Conservation (phyloP, 345 rosid genomes). For the Pistacia atlantica region DNA sequence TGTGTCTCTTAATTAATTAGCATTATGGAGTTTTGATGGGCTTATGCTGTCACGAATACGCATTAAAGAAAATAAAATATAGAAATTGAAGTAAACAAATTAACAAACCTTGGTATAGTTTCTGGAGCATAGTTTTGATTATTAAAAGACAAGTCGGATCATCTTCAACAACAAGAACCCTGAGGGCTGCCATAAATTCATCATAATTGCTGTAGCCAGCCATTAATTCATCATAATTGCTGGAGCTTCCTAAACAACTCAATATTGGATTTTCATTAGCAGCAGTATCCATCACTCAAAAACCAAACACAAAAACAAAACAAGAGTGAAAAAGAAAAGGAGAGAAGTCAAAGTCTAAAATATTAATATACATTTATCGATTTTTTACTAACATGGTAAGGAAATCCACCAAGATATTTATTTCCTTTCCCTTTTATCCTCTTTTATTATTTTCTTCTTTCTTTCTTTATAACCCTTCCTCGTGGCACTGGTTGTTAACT, state of each 20-base stretch:
- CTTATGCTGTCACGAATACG: no score
- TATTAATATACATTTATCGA: not conserved
- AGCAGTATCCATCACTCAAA: not conserved
- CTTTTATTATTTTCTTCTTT: not conserved
- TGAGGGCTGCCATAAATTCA: conserved; percentile 39
- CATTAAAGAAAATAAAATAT: no score
- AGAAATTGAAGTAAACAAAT: not conserved
- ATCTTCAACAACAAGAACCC: conserved; percentile 52
- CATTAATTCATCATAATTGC: conserved; percentile 24
- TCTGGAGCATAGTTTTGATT: conserved; percentile 41
- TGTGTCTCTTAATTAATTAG: no score
- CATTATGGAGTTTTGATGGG: no score
- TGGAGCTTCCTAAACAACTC: conserved; percentile 1
- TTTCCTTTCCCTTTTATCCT: not conserved
- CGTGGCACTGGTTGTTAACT: not conserved
- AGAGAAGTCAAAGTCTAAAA: not conserved
- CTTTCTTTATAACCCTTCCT: not conserved
- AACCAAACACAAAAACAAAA: not conserved
- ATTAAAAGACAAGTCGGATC: conserved; percentile 42
- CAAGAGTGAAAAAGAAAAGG: not conserved
- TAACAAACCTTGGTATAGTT: conserved; percentile 44
- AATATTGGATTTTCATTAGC: not conserved
- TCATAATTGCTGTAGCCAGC: conserved; percentile 31
- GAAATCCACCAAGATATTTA: not conserved
- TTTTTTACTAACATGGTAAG: not conserved